These are phyloP conservation scores for Phaeosphaeriaceae sp. DNA, from an alignment of 2,329 filamentous ascomycete species.

Conservation along the genomic window DNA sequence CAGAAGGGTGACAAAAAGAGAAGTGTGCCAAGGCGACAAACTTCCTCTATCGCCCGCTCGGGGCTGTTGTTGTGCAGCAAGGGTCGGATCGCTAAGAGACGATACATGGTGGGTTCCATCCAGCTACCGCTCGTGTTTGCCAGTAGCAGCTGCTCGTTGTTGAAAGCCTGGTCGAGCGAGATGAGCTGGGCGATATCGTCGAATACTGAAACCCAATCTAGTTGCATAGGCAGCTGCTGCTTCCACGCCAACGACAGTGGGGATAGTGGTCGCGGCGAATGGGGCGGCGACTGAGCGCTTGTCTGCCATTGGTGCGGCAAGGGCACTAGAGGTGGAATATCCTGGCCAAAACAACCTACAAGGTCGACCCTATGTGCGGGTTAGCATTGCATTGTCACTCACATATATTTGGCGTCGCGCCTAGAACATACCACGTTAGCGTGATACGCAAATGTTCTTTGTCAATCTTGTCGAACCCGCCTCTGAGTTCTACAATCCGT, in stretches of 20 bases:
- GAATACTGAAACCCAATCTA: constrained; percentile 38
- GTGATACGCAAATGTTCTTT: no score
- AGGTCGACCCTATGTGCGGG: constrained; percentile 32
- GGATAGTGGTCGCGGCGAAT: constrained; percentile 63
- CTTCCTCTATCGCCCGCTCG: constrained; percentile 35
- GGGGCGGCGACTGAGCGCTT: constrained; percentile 58
- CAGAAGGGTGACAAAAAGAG: constrained; percentile 37
- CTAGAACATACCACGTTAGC: no score
- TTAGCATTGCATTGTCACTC: no score
- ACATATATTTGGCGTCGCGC: no score
- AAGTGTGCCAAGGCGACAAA: constrained; percentile 39
- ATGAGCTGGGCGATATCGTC: constrained; percentile 36
- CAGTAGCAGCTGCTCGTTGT: constrained; percentile 25
- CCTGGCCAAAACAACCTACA: constrained; percentile 35
- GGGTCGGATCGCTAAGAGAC: constrained; percentile 33
- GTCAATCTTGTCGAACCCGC: no score
- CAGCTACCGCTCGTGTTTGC: constrained; percentile 35
- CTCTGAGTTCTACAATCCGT: no score
- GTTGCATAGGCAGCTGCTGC: constrained; percentile 50
- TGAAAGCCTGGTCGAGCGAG: constrained; percentile 31
- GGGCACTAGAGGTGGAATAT: constrained; percentile 32
- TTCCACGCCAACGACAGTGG: constrained; percentile 66
- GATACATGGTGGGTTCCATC: constrained; percentile 37
- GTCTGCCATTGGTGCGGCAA: constrained; percentile 31
- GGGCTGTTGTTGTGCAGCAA: constrained; percentile 17